Evolutionary conservation across 2,329 filamentous ascomycete genomes (phyloP), one percentile per base, ranked within the genome.

Genomic region (Fusarium humuli): DNA sequence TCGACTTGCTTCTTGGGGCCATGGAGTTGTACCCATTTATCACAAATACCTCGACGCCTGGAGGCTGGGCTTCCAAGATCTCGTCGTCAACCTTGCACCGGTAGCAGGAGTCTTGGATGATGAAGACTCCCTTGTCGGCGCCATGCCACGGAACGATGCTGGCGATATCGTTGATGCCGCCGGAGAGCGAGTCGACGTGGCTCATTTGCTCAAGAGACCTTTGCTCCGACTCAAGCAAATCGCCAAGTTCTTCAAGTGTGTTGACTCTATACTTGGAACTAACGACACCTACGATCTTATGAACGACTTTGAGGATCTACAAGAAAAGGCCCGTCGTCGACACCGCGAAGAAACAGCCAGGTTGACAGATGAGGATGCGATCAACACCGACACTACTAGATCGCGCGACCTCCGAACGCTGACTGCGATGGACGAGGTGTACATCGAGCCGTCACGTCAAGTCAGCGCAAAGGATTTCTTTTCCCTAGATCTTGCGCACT

Each of bases 391-490:
- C 80, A 87, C 92, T 7, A 93, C 91, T 13, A 88, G 93, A 62
- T 90, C 91, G 48, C 89, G 94, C 70, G 93, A 98, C 78, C 87
- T 94, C 14, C 88, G 90, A 70, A 97, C 91, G 18, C 82, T 99
- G 57, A 89, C 88, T 14, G 87, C 92, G 2, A 85, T 94, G 37
- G 87, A 90, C 34, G 88, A 88, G 57, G 88, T 96, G 12, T 84
- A 83, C 45, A 90, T 98, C 58, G 91, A 97, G 76, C 85, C 88
- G n/a, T 87, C 83, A 41, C 90, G 94, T 58, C 93, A 94, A 75
- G 97, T 99, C 44, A 91, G 89, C 69, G 94, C 95, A 47, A 91
- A 97, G 75, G 96, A 99, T 79, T 90, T 92, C 72, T 99, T 99
- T 78, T 91, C 92, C 61, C 85, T 99, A 73, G 91, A 94, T 65